These are phyloP conservation scores for Cruciata laevipes DNA, from an alignment of 257 asterid species.

Conservation along the genomic window DNA sequence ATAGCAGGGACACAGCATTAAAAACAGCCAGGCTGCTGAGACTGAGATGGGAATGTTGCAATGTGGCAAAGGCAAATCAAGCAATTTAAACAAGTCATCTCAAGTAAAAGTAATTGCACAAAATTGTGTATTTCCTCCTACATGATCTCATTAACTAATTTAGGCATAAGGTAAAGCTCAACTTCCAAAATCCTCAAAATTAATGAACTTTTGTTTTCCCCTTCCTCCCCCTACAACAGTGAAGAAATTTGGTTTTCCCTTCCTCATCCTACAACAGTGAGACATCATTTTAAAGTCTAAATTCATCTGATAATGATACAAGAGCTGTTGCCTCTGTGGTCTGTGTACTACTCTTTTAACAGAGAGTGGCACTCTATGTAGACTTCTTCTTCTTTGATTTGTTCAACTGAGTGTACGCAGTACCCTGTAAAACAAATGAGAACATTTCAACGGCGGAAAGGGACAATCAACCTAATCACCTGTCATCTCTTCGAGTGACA, in stretches of 20 bases:
- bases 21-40: conserved; percentile 2
- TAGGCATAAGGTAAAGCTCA: conserved; percentile 14
- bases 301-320: conserved; percentile 19
- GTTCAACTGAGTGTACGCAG: conserved; percentile 70
- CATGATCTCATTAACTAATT: conserved; percentile 23
- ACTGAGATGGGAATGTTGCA: not conserved
- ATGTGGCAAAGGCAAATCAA: not conserved
- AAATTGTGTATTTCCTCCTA: conserved; percentile 38
- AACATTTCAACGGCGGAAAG: not conserved
- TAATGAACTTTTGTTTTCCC: conserved; percentile 17
- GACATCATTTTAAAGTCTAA: conserved; percentile 19
- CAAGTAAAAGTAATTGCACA: conserved; percentile 21
- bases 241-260: conserved; percentile 15
- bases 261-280: conserved; percentile 51
- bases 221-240: conserved; percentile 46
- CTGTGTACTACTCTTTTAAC: conserved; percentile 20
- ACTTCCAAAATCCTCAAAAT: conserved; percentile 22
- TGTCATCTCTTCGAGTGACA: not conserved
- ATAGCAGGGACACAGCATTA: not conserved
- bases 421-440: conserved; percentile 44
- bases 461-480: not conserved
- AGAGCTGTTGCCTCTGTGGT: conserved; percentile 14
- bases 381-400: conserved; percentile 67
- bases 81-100: not conserved
- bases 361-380: conserved; percentile 16